phyloP scores from a whole-genome alignment of 2,329 filamentous ascomycete genomes.

The Scytalidium lignicola region DNA sequence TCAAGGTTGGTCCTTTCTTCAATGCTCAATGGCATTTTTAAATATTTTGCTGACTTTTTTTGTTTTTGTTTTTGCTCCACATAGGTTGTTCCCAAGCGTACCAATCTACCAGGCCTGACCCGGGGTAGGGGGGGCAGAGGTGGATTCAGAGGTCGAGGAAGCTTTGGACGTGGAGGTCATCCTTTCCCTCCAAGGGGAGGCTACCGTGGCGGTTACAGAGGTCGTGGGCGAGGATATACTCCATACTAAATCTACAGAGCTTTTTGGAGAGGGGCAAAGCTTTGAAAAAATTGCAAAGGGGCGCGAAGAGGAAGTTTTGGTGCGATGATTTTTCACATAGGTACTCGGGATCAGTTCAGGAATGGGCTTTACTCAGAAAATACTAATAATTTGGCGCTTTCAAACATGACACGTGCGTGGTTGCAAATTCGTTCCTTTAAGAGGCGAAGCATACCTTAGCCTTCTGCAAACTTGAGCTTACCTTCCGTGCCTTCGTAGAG shows the following conservation, averaged over 20 bases:
- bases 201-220: slow-evolving; percentile 56
- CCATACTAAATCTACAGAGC: slow-evolving; percentile 49
- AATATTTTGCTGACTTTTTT: neutral
- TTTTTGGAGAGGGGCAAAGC: neutral
- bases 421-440: neutral
- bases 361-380: neutral
- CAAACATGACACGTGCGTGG: neutral
- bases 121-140: slow-evolving; percentile 64
- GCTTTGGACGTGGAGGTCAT: slow-evolving; percentile 43
- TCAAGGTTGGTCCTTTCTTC: slow-evolving; percentile 69
- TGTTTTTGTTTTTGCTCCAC: slow-evolving; percentile 4
- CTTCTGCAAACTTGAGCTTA: neutral
- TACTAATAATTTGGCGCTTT: neutral
- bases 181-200: slow-evolving; percentile 45
- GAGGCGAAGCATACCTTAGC: too few relatives aligned
- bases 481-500: neutral
- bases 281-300: slow-evolving; percentile 10
- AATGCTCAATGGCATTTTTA: too few relatives aligned
- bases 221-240: slow-evolving; percentile 54
- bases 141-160: slow-evolving; percentile 40
- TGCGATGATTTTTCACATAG: neutral
- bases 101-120: slow-evolving; percentile 92
- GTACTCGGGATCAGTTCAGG: neutral
- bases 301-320: neutral
- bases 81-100: slow-evolving; percentile 84